Base-by-base conservation (phyloP, 768 basidiomycete species). In the Vishniacozyma victoriae region DNA sequence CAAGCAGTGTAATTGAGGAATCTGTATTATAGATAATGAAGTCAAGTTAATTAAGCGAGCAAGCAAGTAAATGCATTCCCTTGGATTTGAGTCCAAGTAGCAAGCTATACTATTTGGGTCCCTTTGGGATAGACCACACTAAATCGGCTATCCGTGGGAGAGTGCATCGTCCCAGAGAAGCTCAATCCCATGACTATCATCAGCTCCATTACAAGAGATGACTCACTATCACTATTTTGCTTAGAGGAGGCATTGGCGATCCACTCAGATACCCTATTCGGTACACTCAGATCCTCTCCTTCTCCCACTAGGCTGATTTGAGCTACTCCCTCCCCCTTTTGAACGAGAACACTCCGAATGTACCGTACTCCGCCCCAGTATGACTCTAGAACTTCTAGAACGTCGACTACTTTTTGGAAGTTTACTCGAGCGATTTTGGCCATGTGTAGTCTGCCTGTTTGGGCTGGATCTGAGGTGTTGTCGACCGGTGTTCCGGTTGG, bases 111-210 rank as follows among this genome's bases (percentile, higher is more conserved):
- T n/a, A n/a, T n/a, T n/a, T n/a, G n/a, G n/a, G n/a, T n/a, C n/a
- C n/a, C n/a, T n/a, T n/a, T n/a, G 20, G 46, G 25, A 31, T 24
- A 38, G 7, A 47, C 11, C 23, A 47, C 15, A 20, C 46, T 47
- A 37, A 47, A 47, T 19, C 35, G 29, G 37, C 39, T 47, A 22
- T 47, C 46, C 12, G 46, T 47, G 3, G 46, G 46, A 18, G 46
- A 47, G 46, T 57, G 44, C 44, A 57, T 51, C 5, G 49, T 46
- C n/a, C 55, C 55, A 23, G 55, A 52, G 38, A 57, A 46, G 33
- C 55, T 50, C 36, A 57, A 41, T 4, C 55, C 55, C 24, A 52
- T 35, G 37, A 52, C 55, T 18, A 19, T 3, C 9, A 9, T 40
- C 2, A 20, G 4, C 27, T 9, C 26, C 16, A 6, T 31, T 26